Percentiles rank a stretch among this genome's conserved stretches.
Conservation (phyloP, 345 rosid genomes). For the Populus simonii region DNA sequence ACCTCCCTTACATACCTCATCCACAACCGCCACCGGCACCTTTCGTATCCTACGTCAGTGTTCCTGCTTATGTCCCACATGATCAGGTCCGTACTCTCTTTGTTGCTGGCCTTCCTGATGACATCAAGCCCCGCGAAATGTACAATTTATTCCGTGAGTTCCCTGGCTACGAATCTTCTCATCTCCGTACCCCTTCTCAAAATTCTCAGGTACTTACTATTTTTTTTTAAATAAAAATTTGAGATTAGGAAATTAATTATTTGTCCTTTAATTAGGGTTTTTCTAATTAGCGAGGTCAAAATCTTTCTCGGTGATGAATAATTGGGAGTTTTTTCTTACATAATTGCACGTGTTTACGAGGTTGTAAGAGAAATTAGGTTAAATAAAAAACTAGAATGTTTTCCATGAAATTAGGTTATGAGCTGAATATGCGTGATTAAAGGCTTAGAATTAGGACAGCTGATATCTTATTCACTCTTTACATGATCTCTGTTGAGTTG, state of each 20-base stretch:
- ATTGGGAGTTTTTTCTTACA: neutral
- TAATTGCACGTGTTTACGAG: neutral
- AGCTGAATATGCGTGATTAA: neutral
- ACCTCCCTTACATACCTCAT: constrained; percentile 28
- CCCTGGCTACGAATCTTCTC: constrained; percentile 85
- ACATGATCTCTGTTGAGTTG: neutral
- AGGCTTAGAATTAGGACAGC: neutral
- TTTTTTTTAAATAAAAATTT: neutral
- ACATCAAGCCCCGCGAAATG: constrained; percentile 82
- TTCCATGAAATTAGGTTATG: neutral
- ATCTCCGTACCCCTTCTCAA: constrained; percentile 57
- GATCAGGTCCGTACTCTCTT: constrained; percentile 81
- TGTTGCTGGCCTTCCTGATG: constrained; percentile 86
- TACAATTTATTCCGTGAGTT: constrained; percentile 84
- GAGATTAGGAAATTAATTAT: neutral
- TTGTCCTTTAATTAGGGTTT: neutral
- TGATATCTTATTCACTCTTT: neutral
- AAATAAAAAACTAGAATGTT: neutral
- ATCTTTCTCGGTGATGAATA: neutral
- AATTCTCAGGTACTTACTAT: constrained; percentile 41
- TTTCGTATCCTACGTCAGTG: constrained; percentile 35
- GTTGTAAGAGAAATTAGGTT: neutral
- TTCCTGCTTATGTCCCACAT: constrained; percentile 27
- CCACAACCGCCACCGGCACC: constrained; percentile 21
- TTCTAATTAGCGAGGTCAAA: neutral